Evolutionary conservation across 1,139 yeast species (phyloP), one percentile per base, ranked within the genome.

Genomic region (Geotrichum carabidarum): DNA sequence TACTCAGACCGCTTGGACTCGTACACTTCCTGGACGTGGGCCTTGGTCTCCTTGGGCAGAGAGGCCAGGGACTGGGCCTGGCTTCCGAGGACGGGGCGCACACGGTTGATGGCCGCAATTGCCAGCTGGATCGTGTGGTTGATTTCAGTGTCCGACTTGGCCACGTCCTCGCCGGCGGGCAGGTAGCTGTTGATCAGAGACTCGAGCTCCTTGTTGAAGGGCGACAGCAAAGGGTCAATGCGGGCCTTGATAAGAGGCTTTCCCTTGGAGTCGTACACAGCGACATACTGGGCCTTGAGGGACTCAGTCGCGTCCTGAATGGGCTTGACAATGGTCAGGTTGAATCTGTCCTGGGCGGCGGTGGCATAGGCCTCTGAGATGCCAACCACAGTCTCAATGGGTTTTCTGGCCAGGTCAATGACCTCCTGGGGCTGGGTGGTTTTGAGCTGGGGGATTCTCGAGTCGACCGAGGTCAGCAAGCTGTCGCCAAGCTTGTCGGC

Each of bases 221-320:
- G 90, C 44, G 71, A 74, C 46, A 85, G 72, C n/a, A 84, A 45
- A 3, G 89, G 87, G 64, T 86, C 91, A 34, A 82, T 68, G 44
- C 79, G 78, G 17, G 84, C 74, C 60, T 86, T 74, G 44, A 86
- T 63, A 48, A 82, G 67, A 41, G 86, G 84, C 62, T 80, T 81
- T 15, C 87, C 88, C 43, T 81, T 73, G 9, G 79, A 74, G 64
- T 82, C 82, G 64, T 78, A 78, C 35, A 71, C 65, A 45, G 67
- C 60, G 47, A 63, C 62, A 57, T 69, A 68, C 57, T 68, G 72
- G 42, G 58, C 47, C 58, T 66, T 62, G 30, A 69, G 73, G 37
- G 63, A 59, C 50, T 60, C 62, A 38, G 70, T 66, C 27, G 63
- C 73, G 36, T 59, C 51, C 56, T 63, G 61, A 38, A 70, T 57